phyloP scores from a whole-genome alignment of 2,329 filamentous ascomycete species.

The Fusarium mangiferae region DNA sequence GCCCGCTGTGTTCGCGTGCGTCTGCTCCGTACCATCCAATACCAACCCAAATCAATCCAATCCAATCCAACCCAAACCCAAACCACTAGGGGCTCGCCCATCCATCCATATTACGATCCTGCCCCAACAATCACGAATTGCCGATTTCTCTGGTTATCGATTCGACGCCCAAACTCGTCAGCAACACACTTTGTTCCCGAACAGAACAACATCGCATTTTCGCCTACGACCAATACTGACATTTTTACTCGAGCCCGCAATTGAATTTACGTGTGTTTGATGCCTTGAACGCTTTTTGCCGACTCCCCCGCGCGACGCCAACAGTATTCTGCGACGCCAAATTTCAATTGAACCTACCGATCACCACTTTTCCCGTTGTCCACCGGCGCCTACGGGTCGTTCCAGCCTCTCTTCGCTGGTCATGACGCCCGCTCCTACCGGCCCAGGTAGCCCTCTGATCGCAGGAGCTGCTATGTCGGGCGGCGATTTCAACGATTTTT shows the following conservation, averaged over 20 bases:
- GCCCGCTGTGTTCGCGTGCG: conserved; percentile 43
- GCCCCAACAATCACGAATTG: conserved; percentile 39
- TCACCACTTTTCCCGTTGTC: conserved; percentile 16
- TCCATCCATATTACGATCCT: conserved; percentile 39
- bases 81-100: conserved; percentile 36
- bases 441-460: conserved; percentile 53
- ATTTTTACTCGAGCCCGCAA: background rate
- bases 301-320: conserved; percentile 36
- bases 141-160: conserved; percentile 26
- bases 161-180: conserved; percentile 25
- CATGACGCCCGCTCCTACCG: conserved; percentile 50
- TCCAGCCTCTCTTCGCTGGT: conserved; percentile 43
- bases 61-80: background rate
- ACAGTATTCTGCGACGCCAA: conserved; percentile 41
- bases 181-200: conserved; percentile 20
- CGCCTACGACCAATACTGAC: background rate
- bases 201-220: conserved; percentile 8
- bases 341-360: conserved; percentile 30
- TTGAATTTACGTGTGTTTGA: conserved; percentile 24
- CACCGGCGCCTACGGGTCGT: conserved; percentile 29
- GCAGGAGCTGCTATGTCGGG: conserved; percentile 51
- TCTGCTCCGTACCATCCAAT: background rate
- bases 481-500: conserved; percentile 52
- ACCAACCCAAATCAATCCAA: background rate
- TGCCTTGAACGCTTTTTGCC: conserved; percentile 30